These are phyloP conservation scores for Blumeria graminis DNA, from an alignment of 2,329 filamentous ascomycete species.

Conservation along the genomic window DNA sequence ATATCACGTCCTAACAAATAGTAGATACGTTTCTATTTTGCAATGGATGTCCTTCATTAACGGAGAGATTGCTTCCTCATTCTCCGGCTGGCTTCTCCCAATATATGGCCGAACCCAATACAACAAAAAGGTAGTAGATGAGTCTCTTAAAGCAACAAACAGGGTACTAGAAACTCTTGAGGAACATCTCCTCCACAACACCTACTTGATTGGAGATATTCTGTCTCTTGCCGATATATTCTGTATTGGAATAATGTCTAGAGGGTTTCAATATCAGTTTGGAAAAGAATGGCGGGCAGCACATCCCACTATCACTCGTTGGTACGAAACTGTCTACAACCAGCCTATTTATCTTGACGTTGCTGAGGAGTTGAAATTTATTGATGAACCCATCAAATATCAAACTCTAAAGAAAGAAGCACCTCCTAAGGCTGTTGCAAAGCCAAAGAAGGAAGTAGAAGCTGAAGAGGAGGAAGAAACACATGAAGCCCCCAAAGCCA, in stretches of 20 bases:
- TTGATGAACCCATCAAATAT: conserved; percentile 52
- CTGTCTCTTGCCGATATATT: conserved; percentile 93
- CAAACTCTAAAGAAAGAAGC: conserved; percentile 55
- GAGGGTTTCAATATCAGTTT: conserved; percentile 84
- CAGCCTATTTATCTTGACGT: conserved; percentile 76
- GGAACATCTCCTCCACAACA: conserved; percentile 74
- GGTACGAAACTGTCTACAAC: conserved; percentile 86
- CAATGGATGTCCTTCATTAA: conserved; percentile 98
- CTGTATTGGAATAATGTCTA: conserved; percentile 50
- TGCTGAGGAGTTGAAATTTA: conserved; percentile 48
- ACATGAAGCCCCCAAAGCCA: conserved; percentile 55
- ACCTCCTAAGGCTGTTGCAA: conserved; percentile 24
- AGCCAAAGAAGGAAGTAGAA: conserved; percentile 25
- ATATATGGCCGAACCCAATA: conserved; percentile 44
- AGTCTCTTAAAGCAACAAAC: conserved; percentile 41
- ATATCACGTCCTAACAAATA: conserved; percentile 6
- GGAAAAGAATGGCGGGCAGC: conserved; percentile 68
- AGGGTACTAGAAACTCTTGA: conserved; percentile 54
- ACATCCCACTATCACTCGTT: conserved; percentile 72
- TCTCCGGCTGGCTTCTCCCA: conserved; percentile 46
- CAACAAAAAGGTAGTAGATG: conserved; percentile 95
- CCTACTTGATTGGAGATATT: conserved; percentile 93
- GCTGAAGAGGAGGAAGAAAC: conserved; percentile 38
- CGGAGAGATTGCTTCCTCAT: conserved; percentile 52
- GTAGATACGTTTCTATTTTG: conserved; percentile 76